Conservation (phyloP, 768 basidiomycete genomes). For the Boletus rufocinnamomeus region DNA sequence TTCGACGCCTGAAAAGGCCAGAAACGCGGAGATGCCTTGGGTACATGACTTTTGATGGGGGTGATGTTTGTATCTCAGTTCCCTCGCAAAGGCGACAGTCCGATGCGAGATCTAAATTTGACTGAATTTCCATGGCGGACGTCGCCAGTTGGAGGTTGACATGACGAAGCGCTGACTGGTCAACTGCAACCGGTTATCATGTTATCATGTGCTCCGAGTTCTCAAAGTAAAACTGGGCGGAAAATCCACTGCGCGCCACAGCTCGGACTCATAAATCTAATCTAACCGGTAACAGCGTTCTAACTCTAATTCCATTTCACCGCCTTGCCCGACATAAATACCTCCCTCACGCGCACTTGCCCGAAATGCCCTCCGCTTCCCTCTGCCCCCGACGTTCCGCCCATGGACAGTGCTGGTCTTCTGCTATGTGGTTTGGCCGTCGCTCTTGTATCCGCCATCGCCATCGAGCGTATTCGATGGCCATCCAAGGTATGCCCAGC, state of each 20-base stretch:
- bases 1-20: conserved; percentile 30
- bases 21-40: conserved; percentile 33
- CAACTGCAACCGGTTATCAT: not conserved
- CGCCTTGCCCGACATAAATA: conserved; percentile 35
- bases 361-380: conserved; percentile 32
- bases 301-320: conserved; percentile 35
- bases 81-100: conserved; percentile 12
- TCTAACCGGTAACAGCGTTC: conserved; percentile 25
- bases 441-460: conserved; percentile 13
- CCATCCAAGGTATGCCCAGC: conserved; percentile 28
- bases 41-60: conserved; percentile 13
- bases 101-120: conserved; percentile 16
- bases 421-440: conserved; percentile 24
- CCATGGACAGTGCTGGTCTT: conserved; percentile 28
- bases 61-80: conserved; percentile 16
- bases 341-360: conserved; percentile 23
- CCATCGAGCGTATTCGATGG: conserved; percentile 24
- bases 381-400: conserved; percentile 25
- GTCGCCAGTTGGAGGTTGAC: conserved; percentile 19
- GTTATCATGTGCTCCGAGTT: not conserved
- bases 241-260: conserved; percentile 27
- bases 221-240: not conserved
- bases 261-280: conserved; percentile 30
- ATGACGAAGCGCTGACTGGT: conserved; percentile 13
- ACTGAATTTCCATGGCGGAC: conserved; percentile 14